Conservation (phyloP, 2,329 filamentous ascomycete genomes). For the Trichoderma koningii region DNA sequence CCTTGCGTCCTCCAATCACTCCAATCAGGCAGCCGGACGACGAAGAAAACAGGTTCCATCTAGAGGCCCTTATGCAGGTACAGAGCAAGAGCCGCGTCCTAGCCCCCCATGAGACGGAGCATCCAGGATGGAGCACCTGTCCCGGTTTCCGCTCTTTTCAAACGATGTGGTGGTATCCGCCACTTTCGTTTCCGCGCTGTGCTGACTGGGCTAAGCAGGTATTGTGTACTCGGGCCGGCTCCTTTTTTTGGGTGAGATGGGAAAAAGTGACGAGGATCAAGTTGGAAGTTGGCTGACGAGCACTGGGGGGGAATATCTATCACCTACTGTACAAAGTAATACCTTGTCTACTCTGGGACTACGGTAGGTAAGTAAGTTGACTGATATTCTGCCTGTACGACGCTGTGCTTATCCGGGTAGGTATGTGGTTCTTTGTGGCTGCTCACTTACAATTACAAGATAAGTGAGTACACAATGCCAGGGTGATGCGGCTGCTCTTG, state of each 20-base stretch:
- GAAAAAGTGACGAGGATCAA: background rate
- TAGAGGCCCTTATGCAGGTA: constrained; percentile 9
- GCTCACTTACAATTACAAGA: background rate
- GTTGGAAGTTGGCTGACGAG: too few species aligned
- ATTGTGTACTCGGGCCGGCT: background rate
- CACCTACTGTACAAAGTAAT: too few species aligned
- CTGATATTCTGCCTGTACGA: background rate
- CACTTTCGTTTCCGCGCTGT: background rate
- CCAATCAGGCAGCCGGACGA: background rate
- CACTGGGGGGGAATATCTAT: too few species aligned
- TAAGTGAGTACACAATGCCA: too few species aligned
- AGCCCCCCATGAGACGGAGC: constrained; percentile 8
- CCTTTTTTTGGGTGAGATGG: background rate
- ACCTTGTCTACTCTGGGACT: too few species aligned
- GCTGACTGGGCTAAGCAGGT: background rate
- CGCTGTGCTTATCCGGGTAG: background rate
- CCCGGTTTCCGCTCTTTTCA: background rate
- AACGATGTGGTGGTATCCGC: background rate
- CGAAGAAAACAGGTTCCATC: background rate
- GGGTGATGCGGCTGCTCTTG: background rate
- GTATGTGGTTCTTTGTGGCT: too few species aligned
- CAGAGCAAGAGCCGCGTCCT: constrained; percentile 10
- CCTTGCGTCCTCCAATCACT: background rate
- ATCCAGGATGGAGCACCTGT: background rate
- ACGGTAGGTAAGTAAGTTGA: too few species aligned